Conservation (phyloP, 2,329 filamentous ascomycete species). For the Albifimbria verrucaria region DNA sequence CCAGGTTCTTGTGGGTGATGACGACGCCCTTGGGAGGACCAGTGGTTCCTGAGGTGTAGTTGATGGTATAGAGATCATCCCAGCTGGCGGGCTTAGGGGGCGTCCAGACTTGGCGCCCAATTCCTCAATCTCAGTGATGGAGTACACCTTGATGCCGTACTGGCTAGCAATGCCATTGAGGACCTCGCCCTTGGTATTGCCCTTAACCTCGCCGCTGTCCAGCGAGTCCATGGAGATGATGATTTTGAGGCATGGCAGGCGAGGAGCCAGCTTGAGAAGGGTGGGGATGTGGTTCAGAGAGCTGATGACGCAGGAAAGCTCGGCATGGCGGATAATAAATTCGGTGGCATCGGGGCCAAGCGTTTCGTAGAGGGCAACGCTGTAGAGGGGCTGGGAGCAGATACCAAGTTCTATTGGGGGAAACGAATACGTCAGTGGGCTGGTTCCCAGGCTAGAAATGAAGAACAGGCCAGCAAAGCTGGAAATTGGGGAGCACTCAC, state of each 20-base stretch:
- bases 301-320: conserved; percentile 70
- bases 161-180: conserved; percentile 72
- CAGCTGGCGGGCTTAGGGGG: conserved; percentile 67
- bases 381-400: conserved; percentile 82
- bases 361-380: conserved; percentile 94
- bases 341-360: conserved; percentile 87
- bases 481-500: conserved; percentile 33
- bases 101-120: conserved; percentile 69
- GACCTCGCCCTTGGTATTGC: conserved; percentile 75
- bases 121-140: conserved; percentile 76
- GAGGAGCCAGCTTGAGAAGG: conserved; percentile 74
- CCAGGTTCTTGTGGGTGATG: conserved; percentile 76
- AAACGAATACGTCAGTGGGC: neutral
- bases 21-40: conserved; percentile 81
- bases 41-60: conserved; percentile 86
- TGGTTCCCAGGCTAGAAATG: neutral
- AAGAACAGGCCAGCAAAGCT: neutral
- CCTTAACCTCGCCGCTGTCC: conserved; percentile 71
- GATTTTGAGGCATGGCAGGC: conserved; percentile 76
- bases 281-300: conserved; percentile 78
- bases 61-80: conserved; percentile 82
- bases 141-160: conserved; percentile 74
- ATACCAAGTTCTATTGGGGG: conserved; percentile 68
- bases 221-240: conserved; percentile 85
- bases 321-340: conserved; percentile 91